Percentiles rank a stretch among this genome's conserved stretches.
Conservation (phyloP, 176 grass and related monocot species). For the Stipa capillata region DNA sequence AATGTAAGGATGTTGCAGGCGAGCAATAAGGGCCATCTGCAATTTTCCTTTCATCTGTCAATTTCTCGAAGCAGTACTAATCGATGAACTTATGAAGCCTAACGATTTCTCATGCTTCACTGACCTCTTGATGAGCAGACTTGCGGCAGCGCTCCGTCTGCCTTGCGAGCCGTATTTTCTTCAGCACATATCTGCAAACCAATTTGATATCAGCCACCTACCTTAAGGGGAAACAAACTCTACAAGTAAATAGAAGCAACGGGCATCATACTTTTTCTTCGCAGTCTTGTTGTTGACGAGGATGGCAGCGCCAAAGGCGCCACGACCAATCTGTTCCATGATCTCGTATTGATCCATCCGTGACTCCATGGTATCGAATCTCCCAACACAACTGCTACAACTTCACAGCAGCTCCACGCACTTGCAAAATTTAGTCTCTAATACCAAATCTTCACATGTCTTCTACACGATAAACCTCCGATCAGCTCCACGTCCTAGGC, state of each 20-base stretch:
- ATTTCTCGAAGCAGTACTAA: background rate
- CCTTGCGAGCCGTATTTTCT: conserved; percentile 90
- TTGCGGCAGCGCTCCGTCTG: conserved; percentile 91
- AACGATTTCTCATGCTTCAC: background rate
- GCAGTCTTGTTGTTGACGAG: conserved; percentile 98
- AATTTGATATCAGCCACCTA: conserved; percentile 16
- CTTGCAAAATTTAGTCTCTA: background rate
- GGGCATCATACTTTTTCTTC: conserved; percentile 74
- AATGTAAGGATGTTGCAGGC: conserved; percentile 86
- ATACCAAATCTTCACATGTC: background rate
- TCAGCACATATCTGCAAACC: conserved; percentile 75
- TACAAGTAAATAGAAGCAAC: background rate
- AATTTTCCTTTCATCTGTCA: conserved; percentile 20
- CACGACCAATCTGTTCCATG: conserved; percentile 96
- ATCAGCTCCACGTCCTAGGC: background rate
- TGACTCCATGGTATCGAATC: conserved; percentile 66
- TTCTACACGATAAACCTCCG: background rate
- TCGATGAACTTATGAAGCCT: background rate
- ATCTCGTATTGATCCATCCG: conserved; percentile 97
- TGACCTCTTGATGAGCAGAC: conserved; percentile 96
- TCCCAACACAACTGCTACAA: background rate
- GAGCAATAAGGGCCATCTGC: conserved; percentile 98
- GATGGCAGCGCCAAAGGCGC: conserved; percentile 95
- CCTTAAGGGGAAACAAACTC: conserved; percentile 14
- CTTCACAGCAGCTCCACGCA: background rate